Conservation (phyloP, 2,329 filamentous ascomycete species). For the Monosporascus sp. region DNA sequence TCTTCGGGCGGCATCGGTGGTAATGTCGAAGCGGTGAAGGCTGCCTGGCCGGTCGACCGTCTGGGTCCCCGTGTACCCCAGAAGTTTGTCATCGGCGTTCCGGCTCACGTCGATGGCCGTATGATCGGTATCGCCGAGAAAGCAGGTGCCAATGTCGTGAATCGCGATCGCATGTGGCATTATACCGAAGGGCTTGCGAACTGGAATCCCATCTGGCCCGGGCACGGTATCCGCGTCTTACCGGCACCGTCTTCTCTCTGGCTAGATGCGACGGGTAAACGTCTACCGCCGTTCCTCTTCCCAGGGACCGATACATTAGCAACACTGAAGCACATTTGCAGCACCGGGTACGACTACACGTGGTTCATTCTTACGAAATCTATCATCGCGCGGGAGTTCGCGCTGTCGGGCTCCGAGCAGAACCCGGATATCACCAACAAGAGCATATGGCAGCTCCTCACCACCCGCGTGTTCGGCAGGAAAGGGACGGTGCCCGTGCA, state of each 20-base stretch:
- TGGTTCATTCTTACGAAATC: conserved; percentile 57
- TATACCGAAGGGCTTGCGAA: conserved; percentile 59
- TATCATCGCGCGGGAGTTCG: conserved; percentile 58
- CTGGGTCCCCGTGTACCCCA: conserved; percentile 51
- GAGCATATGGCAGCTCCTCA: conserved; percentile 47
- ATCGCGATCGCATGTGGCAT: conserved; percentile 62
- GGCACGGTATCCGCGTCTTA: conserved; percentile 55
- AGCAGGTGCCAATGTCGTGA: conserved; percentile 50
- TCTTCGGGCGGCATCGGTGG: conserved; percentile 57
- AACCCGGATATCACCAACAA: conserved; percentile 57
- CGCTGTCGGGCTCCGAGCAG: conserved; percentile 58
- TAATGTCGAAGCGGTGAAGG: conserved; percentile 55
- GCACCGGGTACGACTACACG: conserved; percentile 56
- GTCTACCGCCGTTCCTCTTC: conserved; percentile 51
- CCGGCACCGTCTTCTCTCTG: conserved; percentile 58
- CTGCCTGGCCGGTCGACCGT: conserved; percentile 51
- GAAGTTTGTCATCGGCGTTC: conserved; percentile 55
- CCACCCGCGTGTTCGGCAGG: conserved; percentile 43
- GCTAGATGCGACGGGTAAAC: conserved; percentile 55
- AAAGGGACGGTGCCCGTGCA: conserved; percentile 52
- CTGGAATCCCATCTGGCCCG: conserved; percentile 58
- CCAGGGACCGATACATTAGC: conserved; percentile 53
- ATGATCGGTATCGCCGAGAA: conserved; percentile 53
- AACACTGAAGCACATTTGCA: conserved; percentile 55
- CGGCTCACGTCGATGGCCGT: conserved; percentile 58